Percentiles rank a stretch among this genome's conserved stretches.
These are phyloP conservation scores for Suhomyces sp. DNA, from an alignment of 805 yeast species.

Conservation along the genomic window DNA sequence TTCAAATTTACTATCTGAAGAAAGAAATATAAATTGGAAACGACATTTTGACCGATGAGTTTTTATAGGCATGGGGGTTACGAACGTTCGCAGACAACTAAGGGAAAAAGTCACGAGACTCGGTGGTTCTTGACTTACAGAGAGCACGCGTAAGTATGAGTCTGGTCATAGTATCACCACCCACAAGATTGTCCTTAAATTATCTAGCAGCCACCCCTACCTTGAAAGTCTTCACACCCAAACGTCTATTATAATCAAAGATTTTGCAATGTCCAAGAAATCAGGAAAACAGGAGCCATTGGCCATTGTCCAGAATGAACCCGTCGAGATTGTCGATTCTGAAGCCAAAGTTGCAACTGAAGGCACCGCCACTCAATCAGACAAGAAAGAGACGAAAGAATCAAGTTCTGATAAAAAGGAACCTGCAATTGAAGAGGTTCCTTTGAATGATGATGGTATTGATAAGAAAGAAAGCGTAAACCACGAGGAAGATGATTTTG, in stretches of 20 bases:
- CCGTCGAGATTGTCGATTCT: slow-evolving; percentile 31
- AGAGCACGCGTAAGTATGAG: no score
- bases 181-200: no score
- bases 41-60: background rate
- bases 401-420: background rate
- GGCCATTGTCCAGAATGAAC: slow-evolving; percentile 34
- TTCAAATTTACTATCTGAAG: slow-evolving; percentile 25
- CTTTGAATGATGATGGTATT: slow-evolving; percentile 5
- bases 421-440: slow-evolving; percentile 3
- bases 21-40: slow-evolving; percentile 11
- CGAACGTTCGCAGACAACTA: no score
- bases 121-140: no score
- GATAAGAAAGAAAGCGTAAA: slow-evolving; percentile 11
- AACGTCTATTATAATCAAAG: no score
- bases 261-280: slow-evolving; percentile 22
- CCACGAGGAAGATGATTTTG: slow-evolving; percentile 12
- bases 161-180: no score
- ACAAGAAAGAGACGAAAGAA: slow-evolving; percentile 6
- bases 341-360: no score
- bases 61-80: no score
- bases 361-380: background rate
- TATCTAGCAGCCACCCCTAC: no score
- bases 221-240: no score
- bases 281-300: slow-evolving; percentile 19
- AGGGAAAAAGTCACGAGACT: no score